Evolutionary conservation across 2,329 filamentous ascomycete genomes (phyloP), one percentile per base, ranked within the genome.

Genomic region (Hirsutella rhossiliensis): DNA sequence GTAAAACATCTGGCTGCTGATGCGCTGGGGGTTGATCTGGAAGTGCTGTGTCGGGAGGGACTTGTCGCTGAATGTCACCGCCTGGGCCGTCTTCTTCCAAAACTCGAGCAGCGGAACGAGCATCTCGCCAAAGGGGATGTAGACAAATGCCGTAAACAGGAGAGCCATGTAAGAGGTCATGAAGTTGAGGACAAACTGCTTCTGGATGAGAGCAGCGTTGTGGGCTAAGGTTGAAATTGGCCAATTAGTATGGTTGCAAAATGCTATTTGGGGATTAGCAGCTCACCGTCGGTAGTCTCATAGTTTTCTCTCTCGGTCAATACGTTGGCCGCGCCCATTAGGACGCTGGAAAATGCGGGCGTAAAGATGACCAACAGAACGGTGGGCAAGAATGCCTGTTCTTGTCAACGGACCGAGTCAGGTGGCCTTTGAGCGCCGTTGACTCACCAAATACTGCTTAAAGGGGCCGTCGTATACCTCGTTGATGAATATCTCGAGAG

Each of bases 111-210:
- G 84, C 0, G 92, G 90, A 0, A 92, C 79, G 11, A 98, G 77
- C 39, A 87, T 64, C 47, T 80, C 78, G 13, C 87, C 90, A 54
- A 97, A 97, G 0, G 90, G 90, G 18, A 95, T 86, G 56, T 96
- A 97, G 49, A 96, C 80, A 54, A 96, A 97, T 0, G 89, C 87
- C 0, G 89, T 96, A 17, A 97, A 75, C 57, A 94, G 82, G n/a
- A 94, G 82, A 1, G 87, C 85, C 43, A 94, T 79, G 60, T 96
- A 97, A 0, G 89, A 94, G 6, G 88, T 94, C 64, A 97, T 90
- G 64, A 96, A 95, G 68, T 96, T 94, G 56, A 97, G 77, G 13
- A 97, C 80, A 56, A 98, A 97, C 30, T 94, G 84, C 69, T 98
- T 98, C 46, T 86, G 81, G 0, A 92, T 87, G 58, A 95, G 76